Base-by-base conservation (phyloP, 257 asterid genomes). In the Lithospermum erythrorhizon region DNA sequence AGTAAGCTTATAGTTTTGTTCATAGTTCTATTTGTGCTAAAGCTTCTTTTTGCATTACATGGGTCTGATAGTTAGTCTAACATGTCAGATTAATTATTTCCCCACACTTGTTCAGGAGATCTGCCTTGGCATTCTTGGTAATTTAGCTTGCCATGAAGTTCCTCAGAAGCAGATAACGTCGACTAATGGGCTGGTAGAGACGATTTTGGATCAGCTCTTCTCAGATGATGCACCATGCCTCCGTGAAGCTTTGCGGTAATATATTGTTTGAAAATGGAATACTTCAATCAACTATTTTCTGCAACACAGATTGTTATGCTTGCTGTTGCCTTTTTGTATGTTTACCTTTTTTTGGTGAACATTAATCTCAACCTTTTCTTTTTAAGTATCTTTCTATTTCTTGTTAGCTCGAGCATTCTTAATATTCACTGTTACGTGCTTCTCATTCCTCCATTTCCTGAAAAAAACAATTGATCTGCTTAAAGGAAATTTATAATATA, bases 71-170 rank as follows among this genome's bases (percentile, higher is more conserved):
- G 48, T 23, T 37, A 41, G 11, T 57, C 55, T 45, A 61, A 32
- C 6, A 27, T 47, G 27, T 22, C 49, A 29, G 20, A 37, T 45
- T 62, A 52, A 57, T 22, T 68, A 53, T 27, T 55, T 70, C 52
- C 20, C 23, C 73, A 25, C n/a, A n/a, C 55, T 65, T 68, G 70
- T 57, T 45, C 85, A 93, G 99, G 99, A 93, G 81, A 89, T 89
- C 66, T 68, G 82, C 76, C 95, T 93, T 56, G 99, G 99, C 68
- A 89, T 93, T 32, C 78, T 86, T 56, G 97, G 96, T 59, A 93
- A 89, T 75, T 83, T 89, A 59, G 89, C 97, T 73, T 93, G 99
- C 85, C 95, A 93, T 80, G 96, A 86, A 61, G 70, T 68, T 23
- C 55, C 85, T 15, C 73, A 83, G 59, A 79, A 66, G 63, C 70